Evolutionary conservation across 495 filamentous ascomycete species (phyloP).

Genomic region (Parathielavia appendiculata): DNA sequence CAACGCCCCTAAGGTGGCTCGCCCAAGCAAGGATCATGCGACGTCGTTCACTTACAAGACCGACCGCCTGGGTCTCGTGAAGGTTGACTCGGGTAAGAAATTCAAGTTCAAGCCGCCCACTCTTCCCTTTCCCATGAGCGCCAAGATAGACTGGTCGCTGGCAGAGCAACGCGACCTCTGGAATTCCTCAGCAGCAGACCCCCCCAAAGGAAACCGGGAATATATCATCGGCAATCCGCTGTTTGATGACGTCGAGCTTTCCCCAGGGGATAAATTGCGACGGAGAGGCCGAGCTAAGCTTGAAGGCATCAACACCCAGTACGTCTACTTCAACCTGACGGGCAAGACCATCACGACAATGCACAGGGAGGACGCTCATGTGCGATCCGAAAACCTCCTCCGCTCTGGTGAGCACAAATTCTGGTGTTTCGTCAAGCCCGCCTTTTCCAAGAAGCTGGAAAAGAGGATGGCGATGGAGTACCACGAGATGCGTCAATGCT

Average conservation of each 20-base stretch:
- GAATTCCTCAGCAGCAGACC: constrained; percentile 28
- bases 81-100: constrained; percentile 29
- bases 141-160: constrained; percentile 24
- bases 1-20: constrained; percentile 19
- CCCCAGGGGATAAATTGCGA: constrained; percentile 31
- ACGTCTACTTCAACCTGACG: constrained; percentile 34
- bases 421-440: constrained; percentile 35
- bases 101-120: constrained; percentile 20
- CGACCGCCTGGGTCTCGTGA: constrained; percentile 27
- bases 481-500: constrained; percentile 30
- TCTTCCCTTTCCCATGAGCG: constrained; percentile 24
- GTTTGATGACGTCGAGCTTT: constrained; percentile 31
- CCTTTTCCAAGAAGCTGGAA: constrained; percentile 24
- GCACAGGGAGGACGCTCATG: constrained; percentile 35
- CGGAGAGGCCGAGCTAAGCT: constrained; percentile 25
- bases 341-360: constrained; percentile 34
- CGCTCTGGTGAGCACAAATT: constrained; percentile 33
- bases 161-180: constrained; percentile 29
- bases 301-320: constrained; percentile 35
- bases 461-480: constrained; percentile 24
- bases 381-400: constrained; percentile 33
- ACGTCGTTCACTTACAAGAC: constrained; percentile 29
- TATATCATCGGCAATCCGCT: constrained; percentile 37
- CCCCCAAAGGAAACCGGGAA: constrained; percentile 24
- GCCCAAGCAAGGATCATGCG: constrained; percentile 28